phyloP scores from a whole-genome alignment of 192 early-diverging fungal species.

The Backusella luteola region DNA sequence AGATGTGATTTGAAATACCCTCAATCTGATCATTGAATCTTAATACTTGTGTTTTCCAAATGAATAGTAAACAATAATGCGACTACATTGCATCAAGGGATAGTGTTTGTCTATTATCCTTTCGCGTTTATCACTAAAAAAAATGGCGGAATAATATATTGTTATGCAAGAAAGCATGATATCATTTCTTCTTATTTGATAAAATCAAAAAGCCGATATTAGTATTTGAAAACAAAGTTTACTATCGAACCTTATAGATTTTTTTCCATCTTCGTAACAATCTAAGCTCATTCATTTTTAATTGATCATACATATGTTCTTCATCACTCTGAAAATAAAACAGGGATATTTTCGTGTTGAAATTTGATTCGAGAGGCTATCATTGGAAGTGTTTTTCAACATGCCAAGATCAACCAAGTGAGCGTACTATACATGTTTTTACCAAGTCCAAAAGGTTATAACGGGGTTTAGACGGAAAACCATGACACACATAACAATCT shows the following conservation, averaged over 20 bases:
- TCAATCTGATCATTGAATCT: background rate
- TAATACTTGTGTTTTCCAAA: background rate
- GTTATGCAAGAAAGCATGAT: background rate
- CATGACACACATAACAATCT: no score
- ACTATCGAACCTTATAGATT: background rate
- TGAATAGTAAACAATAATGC: background rate
- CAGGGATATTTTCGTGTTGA: no score
- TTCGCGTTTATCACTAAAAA: no score
- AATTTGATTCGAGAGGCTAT: no score
- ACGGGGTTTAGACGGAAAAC: no score
- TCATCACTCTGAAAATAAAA: no score
- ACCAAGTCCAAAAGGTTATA: no score
- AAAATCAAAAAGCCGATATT: background rate
- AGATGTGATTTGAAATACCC: background rate
- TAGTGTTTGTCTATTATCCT: background rate
- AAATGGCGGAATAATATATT: background rate
- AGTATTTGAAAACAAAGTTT: background rate
- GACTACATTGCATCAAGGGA: background rate
- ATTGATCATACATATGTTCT: no score
- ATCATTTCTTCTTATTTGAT: background rate
- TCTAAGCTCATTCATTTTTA: no score
- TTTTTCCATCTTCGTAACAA: background rate
- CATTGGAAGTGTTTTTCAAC: no score
- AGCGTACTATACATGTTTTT: no score
- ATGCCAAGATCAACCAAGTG: no score